Base-by-base conservation (phyloP, 176 grass and related monocot species). In the Hordeum marinum region DNA sequence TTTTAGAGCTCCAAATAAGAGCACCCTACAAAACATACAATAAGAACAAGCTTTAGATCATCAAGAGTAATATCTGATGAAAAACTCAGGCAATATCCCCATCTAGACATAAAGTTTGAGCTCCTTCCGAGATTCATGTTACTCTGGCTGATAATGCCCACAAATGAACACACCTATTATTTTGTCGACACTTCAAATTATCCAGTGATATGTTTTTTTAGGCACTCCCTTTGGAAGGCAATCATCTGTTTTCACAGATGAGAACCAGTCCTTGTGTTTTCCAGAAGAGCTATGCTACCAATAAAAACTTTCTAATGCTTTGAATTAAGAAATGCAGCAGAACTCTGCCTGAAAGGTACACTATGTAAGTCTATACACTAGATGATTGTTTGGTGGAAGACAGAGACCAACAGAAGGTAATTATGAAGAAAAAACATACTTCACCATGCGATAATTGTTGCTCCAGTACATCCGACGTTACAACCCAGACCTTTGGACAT, bases 1-100 rank as follows among this genome's bases (percentile, higher is more conserved):
- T 91, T 85, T 76, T 92, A 36, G 93, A 99, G 84, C 87, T 99
- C 93, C 96, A 95, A 65, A 99, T 90, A 96, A 88, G 91, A 85
- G 96, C 88, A 68, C 91, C 96, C 93, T 95, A 83, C 68, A 89
- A 52, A 87, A 52, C 45, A 63, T 66, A 35, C 15, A 85, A 48
- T 21, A 21, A 32, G 57, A 43, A 21, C 2, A 1, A 63, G 4
- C 14, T 63, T 85, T 69, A 52, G 35, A 68, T 18, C n/a, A 60
- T 61, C 69, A 68, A n/a, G 41, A 68, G 66, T 23, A 67, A 77
- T 12, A 48, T 69, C 24, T 52, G 15, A 62, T 68, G 21, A 78
- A 52, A 88, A 72, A 3, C 0, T 40, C 46, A 78, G 29, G 36
- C 8, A 63, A 63, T 25, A 63, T 39, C 54, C 15, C 71, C 17